phyloP scores from a whole-genome alignment of 352 stramenopile genomes.

The Phytophthora niederhauseri region DNA sequence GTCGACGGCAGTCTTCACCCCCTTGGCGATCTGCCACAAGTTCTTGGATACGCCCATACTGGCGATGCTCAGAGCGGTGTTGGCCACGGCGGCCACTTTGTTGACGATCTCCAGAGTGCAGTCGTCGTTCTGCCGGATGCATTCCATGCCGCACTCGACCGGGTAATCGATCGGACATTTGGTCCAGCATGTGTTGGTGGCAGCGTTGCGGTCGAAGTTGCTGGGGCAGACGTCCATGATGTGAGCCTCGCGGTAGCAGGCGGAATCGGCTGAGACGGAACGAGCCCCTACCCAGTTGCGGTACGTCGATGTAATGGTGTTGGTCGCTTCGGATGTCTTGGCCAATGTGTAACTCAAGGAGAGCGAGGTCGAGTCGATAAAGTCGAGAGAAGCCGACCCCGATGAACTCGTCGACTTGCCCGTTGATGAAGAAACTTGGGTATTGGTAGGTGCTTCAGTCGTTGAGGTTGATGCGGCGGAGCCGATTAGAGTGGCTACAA shows the following conservation, averaged over 20 bases:
- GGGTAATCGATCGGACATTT: not conserved
- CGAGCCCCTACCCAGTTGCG: not conserved
- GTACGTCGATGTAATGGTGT: not conserved
- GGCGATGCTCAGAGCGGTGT: conserved; percentile 12
- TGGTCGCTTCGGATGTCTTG: not conserved
- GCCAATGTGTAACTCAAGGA: not conserved
- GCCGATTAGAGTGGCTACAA: too few relatives aligned
- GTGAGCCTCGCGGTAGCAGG: not conserved
- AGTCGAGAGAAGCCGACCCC: not conserved
- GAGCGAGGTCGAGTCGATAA: not conserved
- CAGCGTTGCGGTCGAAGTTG: not conserved
- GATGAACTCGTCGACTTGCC: too few relatives aligned
- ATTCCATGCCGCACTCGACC: not conserved
- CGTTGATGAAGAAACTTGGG: too few relatives aligned
- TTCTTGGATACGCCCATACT: conserved; percentile 10
- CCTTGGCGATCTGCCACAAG: conserved; percentile 37
- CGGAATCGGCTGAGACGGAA: not conserved
- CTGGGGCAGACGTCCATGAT: not conserved
- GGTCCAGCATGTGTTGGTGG: conserved; percentile 1
- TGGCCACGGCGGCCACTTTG: not conserved
- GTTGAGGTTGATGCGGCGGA: too few relatives aligned
- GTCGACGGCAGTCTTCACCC: conserved; percentile 37
- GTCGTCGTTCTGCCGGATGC: not conserved
- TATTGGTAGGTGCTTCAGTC: too few relatives aligned
- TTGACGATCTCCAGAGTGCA: not conserved